Base-by-base conservation (phyloP, 1,284 basidiomycete genomes). In the Wolfiporia cocos region DNA sequence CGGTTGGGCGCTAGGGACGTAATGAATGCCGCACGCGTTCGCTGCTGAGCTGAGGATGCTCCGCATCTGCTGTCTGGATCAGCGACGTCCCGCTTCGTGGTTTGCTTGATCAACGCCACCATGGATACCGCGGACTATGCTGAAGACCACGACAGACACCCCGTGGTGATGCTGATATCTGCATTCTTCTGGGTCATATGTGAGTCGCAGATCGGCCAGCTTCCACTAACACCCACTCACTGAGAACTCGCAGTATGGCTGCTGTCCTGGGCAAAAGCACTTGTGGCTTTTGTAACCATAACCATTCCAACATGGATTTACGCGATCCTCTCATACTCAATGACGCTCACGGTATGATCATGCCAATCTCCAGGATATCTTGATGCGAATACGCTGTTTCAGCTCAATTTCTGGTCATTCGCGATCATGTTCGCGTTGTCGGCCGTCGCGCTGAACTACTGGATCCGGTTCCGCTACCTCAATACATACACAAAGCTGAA, bases 361-460 rank as follows among this genome's bases (percentile, higher is more conserved):
- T 20, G 24, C 35, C 17, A n/a, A 14, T 18, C 34, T 20, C 35
- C 29, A 6, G 17, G 21, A 41, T 17, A 6, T 37, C 30, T 22
- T 44, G 18, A 34, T 21, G n/a, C n/a, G 31, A 22, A 34, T 37
- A 20, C 29, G 28, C 18, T 37, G 33, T 26, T n/a, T 22, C 11
- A 93, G 78, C 75, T 95, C 38, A 90, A 90, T 51, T 93, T 94
- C 60, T 92, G 87, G 72, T 87, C 86, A 36, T 84, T 94, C 49
- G 81, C 86, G 9, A 71, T 85, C 41, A 74, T 95, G 12, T 88
- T 92, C 49, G 65, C 70, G 14, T 68, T 79, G 3, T 79, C 79
- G 2, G 71, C 74, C 2, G 72, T 88, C 38, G 79, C 74, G 2
- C 57, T 91, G 21, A 89, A 90, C 62, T 89, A 92, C 53, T 82